These are phyloP conservation scores for Pezicula rhizophila DNA, from an alignment of 2,329 filamentous ascomycete genomes.

Conservation along the genomic window DNA sequence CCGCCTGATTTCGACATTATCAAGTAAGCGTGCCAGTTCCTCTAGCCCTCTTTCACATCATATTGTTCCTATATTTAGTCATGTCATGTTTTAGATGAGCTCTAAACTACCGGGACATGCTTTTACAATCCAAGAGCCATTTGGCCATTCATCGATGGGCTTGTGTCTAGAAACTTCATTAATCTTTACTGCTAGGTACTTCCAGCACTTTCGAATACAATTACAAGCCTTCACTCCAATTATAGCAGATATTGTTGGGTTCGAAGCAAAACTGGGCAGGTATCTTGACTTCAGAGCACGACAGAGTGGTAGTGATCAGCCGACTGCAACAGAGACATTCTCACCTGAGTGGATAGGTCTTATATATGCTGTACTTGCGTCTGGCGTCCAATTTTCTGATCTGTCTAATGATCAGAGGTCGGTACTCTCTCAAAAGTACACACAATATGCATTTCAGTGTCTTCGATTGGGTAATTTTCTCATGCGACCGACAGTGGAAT, in stretches of 20 bases:
- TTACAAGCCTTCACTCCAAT: slow-evolving; percentile 60
- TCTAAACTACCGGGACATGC: too few relatives aligned
- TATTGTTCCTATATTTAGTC: too few relatives aligned
- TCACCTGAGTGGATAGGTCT: slow-evolving; percentile 46
- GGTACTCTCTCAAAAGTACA: slow-evolving; percentile 47
- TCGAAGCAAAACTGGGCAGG: slow-evolving; percentile 54
- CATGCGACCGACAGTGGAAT: slow-evolving; percentile 53
- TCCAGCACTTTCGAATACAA: slow-evolving; percentile 57
- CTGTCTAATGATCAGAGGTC: slow-evolving; percentile 29
- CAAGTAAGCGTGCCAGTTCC: too few relatives aligned
- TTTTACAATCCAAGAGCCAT: too few relatives aligned
- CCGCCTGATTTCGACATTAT: too few relatives aligned
- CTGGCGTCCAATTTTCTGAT: slow-evolving; percentile 58
- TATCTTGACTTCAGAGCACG: slow-evolving; percentile 56
- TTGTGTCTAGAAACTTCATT: too few relatives aligned
- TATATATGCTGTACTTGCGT: slow-evolving; percentile 54
- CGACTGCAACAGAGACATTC: background rate
- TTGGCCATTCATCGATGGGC: too few relatives aligned
- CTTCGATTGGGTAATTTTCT: slow-evolving; percentile 54
- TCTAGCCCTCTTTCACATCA: too few relatives aligned
- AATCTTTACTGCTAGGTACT: slow-evolving; percentile 20
- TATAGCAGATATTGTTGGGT: slow-evolving; percentile 54
- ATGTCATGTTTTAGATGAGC: too few relatives aligned
- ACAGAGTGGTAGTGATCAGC: background rate
- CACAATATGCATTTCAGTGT: slow-evolving; percentile 59